Evolutionary conservation across 2,329 filamentous ascomycete genomes (phyloP), one percentile per base, ranked within the genome.

Genomic region (Uncinocarpus reesii): DNA sequence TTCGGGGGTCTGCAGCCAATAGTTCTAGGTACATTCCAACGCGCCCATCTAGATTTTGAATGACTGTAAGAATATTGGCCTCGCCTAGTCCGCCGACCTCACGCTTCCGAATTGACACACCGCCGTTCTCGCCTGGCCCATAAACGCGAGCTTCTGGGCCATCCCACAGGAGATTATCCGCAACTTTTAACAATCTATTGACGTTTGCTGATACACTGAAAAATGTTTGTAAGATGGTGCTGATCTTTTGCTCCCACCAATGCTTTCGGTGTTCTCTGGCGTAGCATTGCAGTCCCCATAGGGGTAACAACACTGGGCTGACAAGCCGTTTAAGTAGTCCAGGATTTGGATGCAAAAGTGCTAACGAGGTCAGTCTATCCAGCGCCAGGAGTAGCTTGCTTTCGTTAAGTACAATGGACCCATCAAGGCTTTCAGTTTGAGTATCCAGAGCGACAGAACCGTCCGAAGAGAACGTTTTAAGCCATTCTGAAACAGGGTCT

Each of bases 311-410:
- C 20, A 68, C 59, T 3, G 66, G 67, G 35, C 61, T 60, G 2
- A 70, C 55, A 6, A 69, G 53, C 42, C 68, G 62, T 49, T 67
- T 70, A 15, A 69, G 64, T 13, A 71, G 60, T 3, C 63, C 62
- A 13, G 68, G 68, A 47, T 69, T 70, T 13, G 68, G 67, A 53
- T 69, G 68, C 28, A 67, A 64, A 20, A 67, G 51, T 6, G 62
- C 57, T n/a, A 71, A 51, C 5, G 55, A 60, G 28, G 54, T 55
- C n/a, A 71, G 42, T 40, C 68, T 63, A 24, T 64, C 51, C 15
- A 71, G 32, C 4, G 65, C 62, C 18, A 64, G 42, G 1, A 55
- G 29, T 15, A 70, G 47, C n/a, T 56, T 55, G 10, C 52, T 31
- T 23, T 61, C 58, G 16, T 55, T 43, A 4, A 65, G 58, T n/a